phyloP scores from a whole-genome alignment of 164 flowering plant species.

The Nelumbo lutea region DNA sequence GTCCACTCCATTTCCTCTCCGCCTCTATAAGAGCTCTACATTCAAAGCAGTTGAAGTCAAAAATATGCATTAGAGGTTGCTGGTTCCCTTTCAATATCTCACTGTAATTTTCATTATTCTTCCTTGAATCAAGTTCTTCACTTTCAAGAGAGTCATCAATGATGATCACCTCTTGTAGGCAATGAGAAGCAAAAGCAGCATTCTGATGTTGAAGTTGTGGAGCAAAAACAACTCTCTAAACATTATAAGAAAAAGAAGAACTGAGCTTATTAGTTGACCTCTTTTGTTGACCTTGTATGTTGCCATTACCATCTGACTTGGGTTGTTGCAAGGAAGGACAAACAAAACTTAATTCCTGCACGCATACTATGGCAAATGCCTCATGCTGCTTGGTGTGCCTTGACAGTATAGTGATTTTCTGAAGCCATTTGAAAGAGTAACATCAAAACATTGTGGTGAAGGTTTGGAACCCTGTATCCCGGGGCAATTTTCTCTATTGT shows the following conservation, averaged over 20 bases:
- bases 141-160: slow-evolving; percentile 50
- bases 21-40: not conserved
- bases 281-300: slow-evolving; percentile 12
- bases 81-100: slow-evolving; percentile 18
- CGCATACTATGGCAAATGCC: slow-evolving; percentile 17
- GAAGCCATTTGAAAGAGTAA: slow-evolving; percentile 17
- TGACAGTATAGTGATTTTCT: slow-evolving; percentile 12
- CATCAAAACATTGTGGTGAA: slow-evolving; percentile 19
- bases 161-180: slow-evolving; percentile 41
- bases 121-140: slow-evolving; percentile 17
- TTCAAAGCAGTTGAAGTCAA: slow-evolving; percentile 14
- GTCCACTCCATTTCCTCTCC: too few relatives aligned
- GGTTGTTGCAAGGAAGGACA: slow-evolving; percentile 13
- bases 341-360: slow-evolving; percentile 8
- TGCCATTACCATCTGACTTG: slow-evolving; percentile 15
- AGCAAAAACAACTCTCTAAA: slow-evolving; percentile 15
- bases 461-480: slow-evolving; percentile 13
- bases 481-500: too few relatives aligned
- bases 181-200: slow-evolving; percentile 15
- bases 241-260: slow-evolving; percentile 8
- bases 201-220: slow-evolving; percentile 14
- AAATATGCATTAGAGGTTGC: slow-evolving; percentile 12
- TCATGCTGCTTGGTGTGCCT: slow-evolving; percentile 12
- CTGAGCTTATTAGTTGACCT: slow-evolving; percentile 12
- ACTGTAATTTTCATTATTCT: slow-evolving; percentile 6